These are phyloP conservation scores for Ustilago curta DNA, from an alignment of 1,284 basidiomycete genomes.

Conservation along the genomic window DNA sequence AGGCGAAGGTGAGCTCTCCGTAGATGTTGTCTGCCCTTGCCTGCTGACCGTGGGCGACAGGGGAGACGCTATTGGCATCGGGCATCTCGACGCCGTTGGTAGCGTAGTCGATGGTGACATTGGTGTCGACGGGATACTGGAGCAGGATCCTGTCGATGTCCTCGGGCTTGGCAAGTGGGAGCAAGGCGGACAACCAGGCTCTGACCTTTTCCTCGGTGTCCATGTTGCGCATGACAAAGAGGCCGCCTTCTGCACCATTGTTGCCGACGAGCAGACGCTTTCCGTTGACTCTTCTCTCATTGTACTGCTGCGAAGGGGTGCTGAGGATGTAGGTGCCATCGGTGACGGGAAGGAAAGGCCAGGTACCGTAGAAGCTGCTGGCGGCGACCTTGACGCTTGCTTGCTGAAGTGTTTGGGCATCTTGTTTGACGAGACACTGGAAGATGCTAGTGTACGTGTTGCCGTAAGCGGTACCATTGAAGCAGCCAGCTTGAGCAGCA, in stretches of 20 bases:
- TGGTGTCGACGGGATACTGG: constrained; percentile 26
- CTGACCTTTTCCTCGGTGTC: constrained; percentile 19
- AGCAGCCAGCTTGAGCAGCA: constrained; percentile 28
- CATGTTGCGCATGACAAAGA: constrained; percentile 26
- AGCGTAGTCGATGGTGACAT: constrained; percentile 22
- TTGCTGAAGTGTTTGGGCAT: constrained; percentile 20
- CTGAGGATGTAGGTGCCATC: constrained; percentile 24
- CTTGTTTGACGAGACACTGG: constrained; percentile 26
- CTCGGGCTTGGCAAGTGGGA: constrained; percentile 22
- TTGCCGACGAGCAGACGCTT: constrained; percentile 33
- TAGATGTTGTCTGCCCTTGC: constrained; percentile 44
- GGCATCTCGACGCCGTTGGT: constrained; percentile 28
- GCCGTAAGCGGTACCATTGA: constrained; percentile 25
- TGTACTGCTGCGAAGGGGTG: constrained; percentile 22
- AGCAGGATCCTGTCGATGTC: constrained; percentile 22
- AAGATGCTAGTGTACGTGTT: constrained; percentile 22
- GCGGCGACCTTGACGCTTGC: constrained; percentile 31
- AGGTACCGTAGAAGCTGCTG: constrained; percentile 26
- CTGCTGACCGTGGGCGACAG: constrained; percentile 27
- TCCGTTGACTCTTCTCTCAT: constrained; percentile 24
- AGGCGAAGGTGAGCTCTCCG: constrained; percentile 42
- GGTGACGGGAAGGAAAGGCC: constrained; percentile 37
- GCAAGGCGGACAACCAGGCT: constrained; percentile 20
- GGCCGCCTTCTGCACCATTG: constrained; percentile 29
- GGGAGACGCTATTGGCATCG: constrained; percentile 29